These are phyloP conservation scores for Haplosporangium gracile DNA, from an alignment of 192 early-diverging fungal species.

Conservation along the genomic window DNA sequence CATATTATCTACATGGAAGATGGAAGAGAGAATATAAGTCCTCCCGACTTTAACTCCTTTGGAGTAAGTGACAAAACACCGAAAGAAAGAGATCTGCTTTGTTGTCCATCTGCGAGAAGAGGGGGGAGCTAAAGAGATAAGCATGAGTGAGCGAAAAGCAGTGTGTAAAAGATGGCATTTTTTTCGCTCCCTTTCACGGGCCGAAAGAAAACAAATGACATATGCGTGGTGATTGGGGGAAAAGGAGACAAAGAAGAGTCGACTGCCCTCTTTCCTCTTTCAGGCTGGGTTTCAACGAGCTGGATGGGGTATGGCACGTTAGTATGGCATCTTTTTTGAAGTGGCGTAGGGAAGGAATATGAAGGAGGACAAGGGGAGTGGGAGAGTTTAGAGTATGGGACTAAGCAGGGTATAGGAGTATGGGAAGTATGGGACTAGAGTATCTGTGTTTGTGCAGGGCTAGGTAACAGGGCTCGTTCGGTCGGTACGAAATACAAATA, in stretches of 20 bases:
- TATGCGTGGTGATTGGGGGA: neutral
- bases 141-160: neutral
- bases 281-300: conserved; percentile 1
- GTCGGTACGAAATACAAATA: neutral
- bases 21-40: neutral
- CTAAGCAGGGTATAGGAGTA: neutral
- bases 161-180: neutral
- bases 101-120: neutral
- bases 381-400: neutral
- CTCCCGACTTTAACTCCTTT: neutral
- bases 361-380: neutral
- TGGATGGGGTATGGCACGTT: neutral
- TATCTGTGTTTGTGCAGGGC: neutral
- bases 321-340: neutral
- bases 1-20: neutral
- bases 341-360: neutral
- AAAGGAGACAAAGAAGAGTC: neutral
- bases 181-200: neutral
- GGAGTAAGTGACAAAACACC: neutral
- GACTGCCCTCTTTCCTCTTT: neutral
- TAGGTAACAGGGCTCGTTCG: neutral
- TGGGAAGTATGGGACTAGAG: neutral
- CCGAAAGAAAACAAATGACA: conserved; percentile 5
- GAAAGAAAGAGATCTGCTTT: neutral
- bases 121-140: neutral